phyloP scores from a whole-genome alignment of 2,329 filamentous ascomycete genomes.

The Aspergillus sclerotialis region DNA sequence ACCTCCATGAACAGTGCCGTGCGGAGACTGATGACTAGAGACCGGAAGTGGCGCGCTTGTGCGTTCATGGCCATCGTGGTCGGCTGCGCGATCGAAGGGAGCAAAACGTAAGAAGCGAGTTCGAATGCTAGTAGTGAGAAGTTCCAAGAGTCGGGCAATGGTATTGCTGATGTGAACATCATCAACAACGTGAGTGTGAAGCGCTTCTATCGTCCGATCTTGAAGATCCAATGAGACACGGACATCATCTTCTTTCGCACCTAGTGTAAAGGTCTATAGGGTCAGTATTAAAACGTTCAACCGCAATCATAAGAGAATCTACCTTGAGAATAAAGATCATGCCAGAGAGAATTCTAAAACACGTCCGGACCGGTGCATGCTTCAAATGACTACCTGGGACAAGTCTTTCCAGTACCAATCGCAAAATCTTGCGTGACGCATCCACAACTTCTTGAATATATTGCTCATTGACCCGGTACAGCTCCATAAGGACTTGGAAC shows the following conservation, averaged over 20 bases:
- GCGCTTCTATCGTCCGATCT: slow-evolving; percentile 51
- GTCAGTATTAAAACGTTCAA: background rate
- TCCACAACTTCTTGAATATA: slow-evolving; percentile 59
- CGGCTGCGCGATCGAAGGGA: slow-evolving; percentile 41
- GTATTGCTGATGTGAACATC: slow-evolving; percentile 59
- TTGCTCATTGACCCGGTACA: slow-evolving; percentile 52
- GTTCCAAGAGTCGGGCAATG: slow-evolving; percentile 55
- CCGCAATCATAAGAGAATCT: slow-evolving; percentile 7
- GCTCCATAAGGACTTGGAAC: slow-evolving; percentile 35
- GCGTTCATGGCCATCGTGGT: slow-evolving; percentile 32
- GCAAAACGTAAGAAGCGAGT: slow-evolving; percentile 52
- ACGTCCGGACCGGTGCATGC: slow-evolving; percentile 57
- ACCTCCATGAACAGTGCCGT: slow-evolving; percentile 18
- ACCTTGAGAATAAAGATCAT: slow-evolving; percentile 60
- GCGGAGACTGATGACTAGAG: slow-evolving; percentile 30
- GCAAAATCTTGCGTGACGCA: slow-evolving; percentile 54
- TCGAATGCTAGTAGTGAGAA: slow-evolving; percentile 52
- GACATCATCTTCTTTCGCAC: slow-evolving; percentile 56
- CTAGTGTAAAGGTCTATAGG: slow-evolving; percentile 52
- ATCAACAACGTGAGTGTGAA: slow-evolving; percentile 56
- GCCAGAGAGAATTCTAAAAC: slow-evolving; percentile 57
- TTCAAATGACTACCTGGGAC: slow-evolving; percentile 53
- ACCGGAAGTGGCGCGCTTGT: slow-evolving; percentile 19
- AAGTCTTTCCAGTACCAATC: slow-evolving; percentile 52
- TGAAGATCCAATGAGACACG: slow-evolving; percentile 52